Percentiles rank a stretch among this genome's conserved stretches.
phyloP scores from a whole-genome alignment of 352 stramenopile genomes.

The Phytophthora quininea region DNA sequence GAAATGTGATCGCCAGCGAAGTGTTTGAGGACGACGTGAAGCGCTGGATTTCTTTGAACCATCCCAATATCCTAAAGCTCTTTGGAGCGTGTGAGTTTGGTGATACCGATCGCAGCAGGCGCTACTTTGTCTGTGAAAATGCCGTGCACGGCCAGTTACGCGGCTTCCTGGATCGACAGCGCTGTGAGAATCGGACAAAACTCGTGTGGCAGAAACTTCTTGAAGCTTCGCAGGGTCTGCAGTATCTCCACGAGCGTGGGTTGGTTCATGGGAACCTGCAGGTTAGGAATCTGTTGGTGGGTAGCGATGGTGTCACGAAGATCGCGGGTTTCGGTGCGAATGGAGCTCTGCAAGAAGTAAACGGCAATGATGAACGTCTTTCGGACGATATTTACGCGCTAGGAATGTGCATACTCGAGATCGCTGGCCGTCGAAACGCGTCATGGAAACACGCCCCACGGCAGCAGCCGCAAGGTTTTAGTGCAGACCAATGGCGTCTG shows the following conservation, averaged over 20 bases:
- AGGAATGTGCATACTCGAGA: slow-evolving; percentile 19
- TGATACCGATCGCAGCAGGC: background rate
- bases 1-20: background rate
- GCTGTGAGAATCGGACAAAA: background rate
- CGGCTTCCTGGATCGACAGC: slow-evolving; percentile 17
- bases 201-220: slow-evolving; percentile 31
- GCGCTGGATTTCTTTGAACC: slow-evolving; percentile 25
- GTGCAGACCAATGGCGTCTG: slow-evolving; percentile 21
- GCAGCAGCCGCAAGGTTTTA: slow-evolving; percentile 11
- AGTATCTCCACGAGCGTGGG: slow-evolving; percentile 27
- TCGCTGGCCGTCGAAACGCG: slow-evolving; percentile 6
- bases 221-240: slow-evolving; percentile 27
- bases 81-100: slow-evolving; percentile 20
- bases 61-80: slow-evolving; percentile 32
- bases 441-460: slow-evolving; percentile 1
- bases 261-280: slow-evolving; percentile 29
- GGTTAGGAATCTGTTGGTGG: slow-evolving; percentile 25
- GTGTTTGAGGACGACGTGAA: slow-evolving; percentile 5
- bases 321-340: slow-evolving; percentile 13
- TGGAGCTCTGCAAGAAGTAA: background rate
- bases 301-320: slow-evolving; percentile 19
- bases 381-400: slow-evolving; percentile 17
- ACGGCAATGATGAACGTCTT: slow-evolving; percentile 2
- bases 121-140: slow-evolving; percentile 37
- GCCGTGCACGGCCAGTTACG: slow-evolving; percentile 21